Conservation (phyloP, 2,329 filamentous ascomycete species). For the Arachnomyces sp. region DNA sequence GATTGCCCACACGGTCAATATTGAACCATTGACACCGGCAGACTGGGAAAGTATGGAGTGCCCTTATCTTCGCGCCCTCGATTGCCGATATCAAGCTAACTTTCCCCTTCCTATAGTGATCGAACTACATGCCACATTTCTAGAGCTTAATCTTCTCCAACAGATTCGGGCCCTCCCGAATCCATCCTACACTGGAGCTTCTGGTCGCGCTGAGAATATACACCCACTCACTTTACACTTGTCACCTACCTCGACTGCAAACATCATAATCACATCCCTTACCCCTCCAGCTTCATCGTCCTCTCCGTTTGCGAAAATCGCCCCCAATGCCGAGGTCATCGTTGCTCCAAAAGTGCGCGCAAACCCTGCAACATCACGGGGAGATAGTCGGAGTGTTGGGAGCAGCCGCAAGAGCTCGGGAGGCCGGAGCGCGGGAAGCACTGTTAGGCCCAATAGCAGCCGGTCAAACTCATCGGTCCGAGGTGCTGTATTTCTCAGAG, state of each 20-base stretch:
- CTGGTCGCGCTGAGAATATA: slow-evolving; percentile 45
- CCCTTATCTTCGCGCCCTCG: not conserved
- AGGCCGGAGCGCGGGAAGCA: slow-evolving; percentile 65
- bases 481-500: slow-evolving; percentile 62
- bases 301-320: slow-evolving; percentile 80
- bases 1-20: slow-evolving; percentile 86
- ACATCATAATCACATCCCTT: slow-evolving; percentile 77
- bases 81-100: slow-evolving; percentile 6
- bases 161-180: slow-evolving; percentile 93
- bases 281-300: slow-evolving; percentile 61
- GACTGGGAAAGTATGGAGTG: slow-evolving; percentile 74
- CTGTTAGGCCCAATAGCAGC: slow-evolving; percentile 50
- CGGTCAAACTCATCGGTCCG: slow-evolving; percentile 53
- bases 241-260: slow-evolving; percentile 90
- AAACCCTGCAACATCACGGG: slow-evolving; percentile 53
- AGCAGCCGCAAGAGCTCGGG: slow-evolving; percentile 66
- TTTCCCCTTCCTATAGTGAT: slow-evolving; percentile 55
- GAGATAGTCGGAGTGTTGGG: slow-evolving; percentile 70
- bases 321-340: slow-evolving; percentile 90
- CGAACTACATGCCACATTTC: slow-evolving; percentile 88
- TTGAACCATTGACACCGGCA: slow-evolving; percentile 87
- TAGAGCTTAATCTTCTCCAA: slow-evolving; percentile 85
- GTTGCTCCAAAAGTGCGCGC: slow-evolving; percentile 86
- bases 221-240: slow-evolving; percentile 88
- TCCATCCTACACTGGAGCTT: slow-evolving; percentile 53